Evolutionary conservation across 768 basidiomycete genomes (phyloP).

Genomic region (Auriscalpium microsporum): DNA sequence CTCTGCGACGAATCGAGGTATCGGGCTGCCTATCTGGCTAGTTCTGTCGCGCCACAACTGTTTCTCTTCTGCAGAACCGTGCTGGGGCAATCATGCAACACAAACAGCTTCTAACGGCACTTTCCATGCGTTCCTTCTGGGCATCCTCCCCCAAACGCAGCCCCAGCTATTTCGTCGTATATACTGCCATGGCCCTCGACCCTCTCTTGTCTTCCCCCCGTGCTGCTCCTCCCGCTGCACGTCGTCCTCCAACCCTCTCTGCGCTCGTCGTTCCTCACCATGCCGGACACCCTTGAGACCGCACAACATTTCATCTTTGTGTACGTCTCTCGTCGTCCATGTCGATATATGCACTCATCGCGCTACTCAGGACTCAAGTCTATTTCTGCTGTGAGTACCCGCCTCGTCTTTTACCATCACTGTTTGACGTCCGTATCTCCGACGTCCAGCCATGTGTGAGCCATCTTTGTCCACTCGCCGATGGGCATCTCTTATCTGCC

Average conservation of each 20-base stretch:
- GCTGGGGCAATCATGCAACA: not conserved
- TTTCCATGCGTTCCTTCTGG: not conserved
- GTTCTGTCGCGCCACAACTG: too few species aligned
- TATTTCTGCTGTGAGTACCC: slow-evolving; percentile 74
- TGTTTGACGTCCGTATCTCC: slow-evolving; percentile 22
- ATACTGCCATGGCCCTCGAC: not conserved
- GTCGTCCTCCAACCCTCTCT: not conserved
- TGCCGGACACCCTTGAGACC: slow-evolving; percentile 42
- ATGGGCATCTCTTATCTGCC: not conserved
- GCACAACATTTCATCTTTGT: slow-evolving; percentile 75
- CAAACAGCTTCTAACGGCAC: not conserved
- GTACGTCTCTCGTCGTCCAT: slow-evolving; percentile 24
- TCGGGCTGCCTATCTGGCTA: too few species aligned
- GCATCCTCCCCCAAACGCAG: not conserved
- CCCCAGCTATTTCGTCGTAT: not conserved
- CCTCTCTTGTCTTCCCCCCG: not conserved
- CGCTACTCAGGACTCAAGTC: slow-evolving; percentile 45
- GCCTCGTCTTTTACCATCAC: slow-evolving; percentile 15
- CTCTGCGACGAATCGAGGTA: too few species aligned
- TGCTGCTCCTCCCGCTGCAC: not conserved
- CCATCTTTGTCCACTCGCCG: not conserved
- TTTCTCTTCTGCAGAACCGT: too few species aligned
- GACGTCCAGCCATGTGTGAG: slow-evolving; percentile 47
- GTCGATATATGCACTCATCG: not conserved
- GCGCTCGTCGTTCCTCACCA: slow-evolving; percentile 10